Base-by-base conservation (phyloP, 495 filamentous ascomycete genomes). In the Hypoxylon crocopeplum region DNA sequence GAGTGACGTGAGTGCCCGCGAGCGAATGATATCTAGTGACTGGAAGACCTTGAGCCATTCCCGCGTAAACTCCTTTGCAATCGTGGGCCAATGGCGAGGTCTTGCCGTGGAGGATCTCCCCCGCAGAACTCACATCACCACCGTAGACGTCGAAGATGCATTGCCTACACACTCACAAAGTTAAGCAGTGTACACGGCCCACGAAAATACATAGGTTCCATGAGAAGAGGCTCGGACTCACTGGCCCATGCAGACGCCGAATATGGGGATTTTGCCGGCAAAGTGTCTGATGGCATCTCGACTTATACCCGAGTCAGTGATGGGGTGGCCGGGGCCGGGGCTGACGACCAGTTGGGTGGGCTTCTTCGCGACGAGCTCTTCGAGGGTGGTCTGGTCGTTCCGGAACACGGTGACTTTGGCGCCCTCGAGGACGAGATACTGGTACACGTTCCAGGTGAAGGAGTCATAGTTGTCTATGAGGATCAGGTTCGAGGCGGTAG, bases 391-490 rank as follows among this genome's bases (percentile, higher is more conserved):
- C 71, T 96, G 84, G 76, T 98, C 93, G 68, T 99, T 99, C 52
- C 94, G 84, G 77, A 84, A 88, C 20, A 98, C 94, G 8, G 86
- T 89, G 33, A 97, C 93, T 0, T 75, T 87, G 20, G 94, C 94
- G 32, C 94, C 94, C 75, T 98, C 94, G 5, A 97, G 86, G 0
- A 93, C 89, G 2, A 99, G 82, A 65, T 97, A 99, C 71, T 99
- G 95, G 73, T 97, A 97, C 54, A 99, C 91, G 69, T 98, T 98
- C 90, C 91, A 98, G 56, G 93, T 96, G 67, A 98, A 99, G 0
- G 93, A 97, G 75, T 99, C 94, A 72, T 97, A 99, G 77, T 99
- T 99, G 77, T 98, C 94, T 65, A 99, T 96, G 51, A 99, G 78
- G 48, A 99, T 84, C 21, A 99, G 84, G 77, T 98, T 98, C 27